A percentile compares a stretch with the other conserved stretches of the same genome.
Conservation (phyloP, 1,284 basidiomycete species). For the Ustilago bromivora region DNA sequence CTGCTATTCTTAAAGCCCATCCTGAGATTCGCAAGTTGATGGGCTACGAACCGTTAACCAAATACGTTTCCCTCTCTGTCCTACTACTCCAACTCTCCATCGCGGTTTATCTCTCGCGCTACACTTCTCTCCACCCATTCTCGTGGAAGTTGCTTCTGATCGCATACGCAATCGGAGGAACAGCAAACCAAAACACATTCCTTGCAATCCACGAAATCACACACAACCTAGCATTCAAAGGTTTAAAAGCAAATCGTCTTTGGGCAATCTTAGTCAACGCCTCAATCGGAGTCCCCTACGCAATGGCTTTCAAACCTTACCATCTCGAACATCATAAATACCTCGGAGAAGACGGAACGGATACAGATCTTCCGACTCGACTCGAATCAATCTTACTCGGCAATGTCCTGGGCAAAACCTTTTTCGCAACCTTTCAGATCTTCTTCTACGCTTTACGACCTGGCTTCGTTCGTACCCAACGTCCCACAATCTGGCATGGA, state of each 20-base stretch:
- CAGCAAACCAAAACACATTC: constrained; percentile 96
- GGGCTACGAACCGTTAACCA: constrained; percentile 91
- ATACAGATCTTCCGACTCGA: constrained; percentile 90
- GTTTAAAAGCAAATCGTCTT: constrained; percentile 84
- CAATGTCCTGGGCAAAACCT: constrained; percentile 96
- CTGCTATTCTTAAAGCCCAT: constrained; percentile 91
- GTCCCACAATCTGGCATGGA: constrained; percentile 84
- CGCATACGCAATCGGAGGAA: constrained; percentile 90
- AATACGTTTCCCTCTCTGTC: constrained; percentile 85
- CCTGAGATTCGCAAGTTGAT: constrained; percentile 94
- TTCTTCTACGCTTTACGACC: constrained; percentile 97
- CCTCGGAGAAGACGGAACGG: constrained; percentile 93
- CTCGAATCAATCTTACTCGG: constrained; percentile 87
- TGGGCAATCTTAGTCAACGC: constrained; percentile 91
- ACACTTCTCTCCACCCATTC: constrained; percentile 73
- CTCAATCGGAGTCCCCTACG: constrained; percentile 93
- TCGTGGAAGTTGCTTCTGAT: constrained; percentile 80
- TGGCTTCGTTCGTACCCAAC: constrained; percentile 89
- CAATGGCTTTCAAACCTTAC: constrained; percentile 95
- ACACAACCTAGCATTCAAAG: constrained; percentile 92
- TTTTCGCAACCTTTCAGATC: constrained; percentile 98
- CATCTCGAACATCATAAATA: constrained; percentile 88
- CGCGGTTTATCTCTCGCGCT: constrained; percentile 72
- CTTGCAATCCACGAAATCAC: constrained; percentile 98
- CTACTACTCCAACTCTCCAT: constrained; percentile 80